phyloP scores from a whole-genome alignment of 169 alveolate genomes.

The Cryptosporidium ubiquitum region DNA sequence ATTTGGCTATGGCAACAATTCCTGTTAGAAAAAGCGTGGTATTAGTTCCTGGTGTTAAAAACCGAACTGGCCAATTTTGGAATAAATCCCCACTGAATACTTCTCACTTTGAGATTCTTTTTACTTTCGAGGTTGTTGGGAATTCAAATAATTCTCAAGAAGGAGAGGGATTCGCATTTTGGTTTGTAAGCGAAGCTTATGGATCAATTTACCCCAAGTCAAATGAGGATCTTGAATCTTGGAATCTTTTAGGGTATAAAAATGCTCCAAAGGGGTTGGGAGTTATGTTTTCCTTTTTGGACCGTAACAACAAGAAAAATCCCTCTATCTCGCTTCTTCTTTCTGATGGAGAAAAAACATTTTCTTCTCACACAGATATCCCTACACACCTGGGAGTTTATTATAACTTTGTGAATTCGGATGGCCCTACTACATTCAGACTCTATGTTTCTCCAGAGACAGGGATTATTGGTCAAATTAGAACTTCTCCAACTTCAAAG shows the following conservation, averaged over 20 bases:
- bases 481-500: slow-evolving; percentile 73
- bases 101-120: slow-evolving; percentile 76
- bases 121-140: slow-evolving; percentile 78
- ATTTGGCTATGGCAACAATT: slow-evolving; percentile 78
- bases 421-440: slow-evolving; percentile 71
- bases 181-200: slow-evolving; percentile 79
- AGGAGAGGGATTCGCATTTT: slow-evolving; percentile 81
- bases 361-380: slow-evolving; percentile 13
- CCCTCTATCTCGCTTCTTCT: slow-evolving; percentile 79
- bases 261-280: slow-evolving; percentile 79
- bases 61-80: slow-evolving; percentile 82
- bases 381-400: slow-evolving; percentile 67
- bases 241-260: slow-evolving; percentile 79
- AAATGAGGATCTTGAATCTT: slow-evolving; percentile 73
- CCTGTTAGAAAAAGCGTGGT: slow-evolving; percentile 78
- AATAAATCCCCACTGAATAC: slow-evolving; percentile 77
- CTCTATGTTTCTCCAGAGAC: slow-evolving; percentile 76
- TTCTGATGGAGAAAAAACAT: slow-evolving; percentile 31
- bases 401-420: slow-evolving; percentile 35
- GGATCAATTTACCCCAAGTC: slow-evolving; percentile 75
- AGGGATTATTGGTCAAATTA: slow-evolving; percentile 77
- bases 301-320: slow-evolving; percentile 71
- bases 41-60: slow-evolving; percentile 78
- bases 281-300: slow-evolving; percentile 76
- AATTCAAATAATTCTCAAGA: slow-evolving; percentile 10